Percentiles rank a stretch among this genome's conserved stretches.
These are phyloP conservation scores for Rhodomyrtus psidioides DNA, from an alignment of 441 rosid species.

Conservation along the genomic window DNA sequence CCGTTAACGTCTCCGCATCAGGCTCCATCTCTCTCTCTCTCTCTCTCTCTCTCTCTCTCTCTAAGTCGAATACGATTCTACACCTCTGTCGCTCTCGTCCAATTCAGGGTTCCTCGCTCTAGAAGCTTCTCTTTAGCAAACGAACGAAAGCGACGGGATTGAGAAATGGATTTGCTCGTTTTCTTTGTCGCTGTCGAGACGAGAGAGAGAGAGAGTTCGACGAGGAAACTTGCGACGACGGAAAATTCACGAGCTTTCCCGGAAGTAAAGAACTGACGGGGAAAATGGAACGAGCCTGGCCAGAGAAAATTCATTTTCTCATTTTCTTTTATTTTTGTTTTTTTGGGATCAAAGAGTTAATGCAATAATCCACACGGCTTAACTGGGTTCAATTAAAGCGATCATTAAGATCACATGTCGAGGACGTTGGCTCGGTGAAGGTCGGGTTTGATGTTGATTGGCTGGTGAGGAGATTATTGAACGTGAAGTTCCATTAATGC, in stretches of 20 bases:
- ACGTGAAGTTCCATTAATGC: not conserved
- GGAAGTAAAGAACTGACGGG: not conserved
- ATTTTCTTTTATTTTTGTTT: no score
- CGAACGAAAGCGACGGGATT: not conserved
- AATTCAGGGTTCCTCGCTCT: not conserved
- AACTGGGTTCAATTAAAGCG: no score
- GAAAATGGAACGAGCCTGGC: not conserved
- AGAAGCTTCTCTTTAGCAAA: not conserved
- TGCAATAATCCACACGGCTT: no score
- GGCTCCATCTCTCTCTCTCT: conserved; percentile 19
- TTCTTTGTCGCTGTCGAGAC: not conserved
- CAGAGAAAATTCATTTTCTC: not conserved
- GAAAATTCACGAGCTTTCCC: not conserved
- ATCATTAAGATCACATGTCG: not conserved
- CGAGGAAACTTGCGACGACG: not conserved
- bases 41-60: not conserved
- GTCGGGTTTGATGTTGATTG: not conserved
- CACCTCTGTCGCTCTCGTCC: not conserved
- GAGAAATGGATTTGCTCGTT: not conserved
- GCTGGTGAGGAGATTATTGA: not conserved
- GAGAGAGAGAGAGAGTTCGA: not conserved
- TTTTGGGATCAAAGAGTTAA: no score
- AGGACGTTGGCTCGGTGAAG: not conserved
- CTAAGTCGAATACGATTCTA: not conserved
- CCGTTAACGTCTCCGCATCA: conserved; percentile 16